phyloP scores from a whole-genome alignment of 306 rosid genomes.

The Myrica gale region DNA sequence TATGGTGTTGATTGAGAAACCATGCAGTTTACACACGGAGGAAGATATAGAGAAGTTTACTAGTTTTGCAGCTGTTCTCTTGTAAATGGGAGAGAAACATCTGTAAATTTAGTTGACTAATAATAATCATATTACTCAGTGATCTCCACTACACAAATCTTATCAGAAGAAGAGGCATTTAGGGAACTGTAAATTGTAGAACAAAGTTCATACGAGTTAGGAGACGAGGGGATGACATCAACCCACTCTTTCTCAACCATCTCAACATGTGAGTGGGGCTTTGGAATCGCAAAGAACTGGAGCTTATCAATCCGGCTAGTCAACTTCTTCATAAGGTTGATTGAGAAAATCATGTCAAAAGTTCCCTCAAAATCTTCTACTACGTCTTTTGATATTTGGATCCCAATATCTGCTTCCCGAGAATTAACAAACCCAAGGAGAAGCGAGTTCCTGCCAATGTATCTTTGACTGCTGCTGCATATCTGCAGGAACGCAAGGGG shows the following conservation, averaged over 20 bases:
- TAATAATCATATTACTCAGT: conserved; percentile 31
- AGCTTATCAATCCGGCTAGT: conserved; percentile 50
- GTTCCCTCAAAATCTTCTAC: conserved; percentile 39
- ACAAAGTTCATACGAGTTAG: conserved; percentile 67
- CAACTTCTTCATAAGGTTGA: conserved; percentile 55
- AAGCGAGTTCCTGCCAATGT: conserved; percentile 44
- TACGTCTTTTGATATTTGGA: conserved; percentile 44
- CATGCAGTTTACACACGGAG: too few relatives aligned
- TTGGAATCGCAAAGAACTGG: conserved; percentile 54
- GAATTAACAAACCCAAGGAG: conserved; percentile 62
- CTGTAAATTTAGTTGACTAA: background rate
- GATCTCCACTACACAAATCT: conserved; percentile 61
- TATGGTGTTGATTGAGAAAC: too few relatives aligned
- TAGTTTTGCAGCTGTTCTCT: background rate
- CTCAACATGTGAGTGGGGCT: conserved; percentile 58
- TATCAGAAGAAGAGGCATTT: conserved; percentile 52
- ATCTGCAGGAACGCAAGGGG: conserved; percentile 48
- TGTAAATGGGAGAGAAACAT: background rate
- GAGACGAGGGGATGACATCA: conserved; percentile 54
- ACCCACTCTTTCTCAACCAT: conserved; percentile 76
- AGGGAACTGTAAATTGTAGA: conserved; percentile 64
- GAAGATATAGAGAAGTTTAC: too few relatives aligned
- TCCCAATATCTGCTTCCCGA: conserved; percentile 55
- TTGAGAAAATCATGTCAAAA: conserved; percentile 61
- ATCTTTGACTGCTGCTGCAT: conserved; percentile 51